These are phyloP conservation scores for Biscutella auriculata DNA, from an alignment of 441 rosid species.

Conservation along the genomic window DNA sequence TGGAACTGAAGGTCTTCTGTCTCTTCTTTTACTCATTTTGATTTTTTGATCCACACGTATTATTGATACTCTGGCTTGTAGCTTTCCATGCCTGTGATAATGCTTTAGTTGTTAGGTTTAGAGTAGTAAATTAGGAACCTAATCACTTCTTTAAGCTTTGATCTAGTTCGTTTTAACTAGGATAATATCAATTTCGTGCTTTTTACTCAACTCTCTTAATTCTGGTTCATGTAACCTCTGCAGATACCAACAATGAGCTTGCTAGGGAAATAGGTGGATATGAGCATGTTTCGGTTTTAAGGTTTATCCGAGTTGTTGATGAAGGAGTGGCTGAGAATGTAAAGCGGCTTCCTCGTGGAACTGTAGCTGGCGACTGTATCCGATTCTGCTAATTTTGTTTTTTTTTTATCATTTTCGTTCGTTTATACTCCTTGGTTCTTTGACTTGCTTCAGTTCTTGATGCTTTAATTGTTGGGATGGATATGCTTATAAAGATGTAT, in stretches of 20 bases:
- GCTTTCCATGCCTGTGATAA: background rate
- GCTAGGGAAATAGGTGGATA: conserved; percentile 78
- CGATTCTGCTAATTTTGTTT: conserved; percentile 8
- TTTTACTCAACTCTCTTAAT: no score
- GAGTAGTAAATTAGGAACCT: background rate
- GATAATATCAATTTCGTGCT: no score
- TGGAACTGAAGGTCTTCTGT: conserved; percentile 64
- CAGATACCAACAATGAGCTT: conserved; percentile 72
- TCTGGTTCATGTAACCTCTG: conserved; percentile 9
- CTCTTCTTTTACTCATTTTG: background rate
- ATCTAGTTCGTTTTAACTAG: no score
- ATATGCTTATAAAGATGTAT: conserved; percentile 76
- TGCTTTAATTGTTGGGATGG: conserved; percentile 91
- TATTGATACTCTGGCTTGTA: background rate
- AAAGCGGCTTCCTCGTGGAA: conserved; percentile 59
- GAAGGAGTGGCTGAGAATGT: conserved; percentile 39
- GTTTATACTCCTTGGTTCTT: conserved; percentile 25
- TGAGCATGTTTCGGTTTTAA: conserved; percentile 49
- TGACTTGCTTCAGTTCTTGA: conserved; percentile 69
- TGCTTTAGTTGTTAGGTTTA: background rate
- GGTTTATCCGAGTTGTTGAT: conserved; percentile 60
- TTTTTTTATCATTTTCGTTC: background rate
- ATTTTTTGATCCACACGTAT: background rate
- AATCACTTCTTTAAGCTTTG: no score
- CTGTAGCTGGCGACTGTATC: conserved; percentile 86